Conservation (phyloP, 208 protist species). For the Vickermania spadyakhi region DNA sequence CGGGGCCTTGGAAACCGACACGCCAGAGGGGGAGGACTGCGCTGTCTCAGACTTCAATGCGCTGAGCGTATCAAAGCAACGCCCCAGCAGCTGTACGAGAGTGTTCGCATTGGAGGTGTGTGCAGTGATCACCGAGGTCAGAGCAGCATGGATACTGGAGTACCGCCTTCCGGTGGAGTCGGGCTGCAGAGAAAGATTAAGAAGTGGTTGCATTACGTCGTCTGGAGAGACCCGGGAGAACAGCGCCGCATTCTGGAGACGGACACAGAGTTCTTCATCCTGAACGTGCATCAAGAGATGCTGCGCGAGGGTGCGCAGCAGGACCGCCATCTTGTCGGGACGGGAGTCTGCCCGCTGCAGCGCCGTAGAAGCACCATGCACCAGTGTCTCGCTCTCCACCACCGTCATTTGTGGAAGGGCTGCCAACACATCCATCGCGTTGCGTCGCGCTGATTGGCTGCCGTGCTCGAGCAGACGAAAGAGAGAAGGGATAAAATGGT, state of each 20-base stretch:
- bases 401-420: constrained; percentile 28
- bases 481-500: constrained; percentile 56
- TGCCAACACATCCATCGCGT: constrained; percentile 61
- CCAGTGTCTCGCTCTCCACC: constrained; percentile 3
- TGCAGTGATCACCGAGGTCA: constrained; percentile 35
- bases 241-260: constrained; percentile 48
- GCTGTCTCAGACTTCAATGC: not conserved
- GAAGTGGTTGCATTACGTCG: constrained; percentile 58
- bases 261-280: constrained; percentile 67
- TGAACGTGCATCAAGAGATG: constrained; percentile 61
- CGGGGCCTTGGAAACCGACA: not conserved
- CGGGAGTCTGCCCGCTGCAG: not conserved
- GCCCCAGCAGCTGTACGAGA: constrained; percentile 23
- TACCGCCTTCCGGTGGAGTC: constrained; percentile 43
- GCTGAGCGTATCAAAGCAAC: constrained; percentile 12
- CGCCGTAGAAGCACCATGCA: not conserved
- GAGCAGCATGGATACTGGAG: constrained; percentile 27
- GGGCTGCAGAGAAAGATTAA: constrained; percentile 35
- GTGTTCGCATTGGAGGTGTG: constrained; percentile 29
- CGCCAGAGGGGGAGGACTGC: not conserved
- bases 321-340: constrained; percentile 27
- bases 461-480: constrained; percentile 63
- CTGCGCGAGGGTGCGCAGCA: constrained; percentile 57
- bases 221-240: constrained; percentile 70
- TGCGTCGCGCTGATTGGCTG: constrained; percentile 32